Evolutionary conservation across 257 asterid genomes (phyloP).

Genomic region (Nicotiana paniculata): DNA sequence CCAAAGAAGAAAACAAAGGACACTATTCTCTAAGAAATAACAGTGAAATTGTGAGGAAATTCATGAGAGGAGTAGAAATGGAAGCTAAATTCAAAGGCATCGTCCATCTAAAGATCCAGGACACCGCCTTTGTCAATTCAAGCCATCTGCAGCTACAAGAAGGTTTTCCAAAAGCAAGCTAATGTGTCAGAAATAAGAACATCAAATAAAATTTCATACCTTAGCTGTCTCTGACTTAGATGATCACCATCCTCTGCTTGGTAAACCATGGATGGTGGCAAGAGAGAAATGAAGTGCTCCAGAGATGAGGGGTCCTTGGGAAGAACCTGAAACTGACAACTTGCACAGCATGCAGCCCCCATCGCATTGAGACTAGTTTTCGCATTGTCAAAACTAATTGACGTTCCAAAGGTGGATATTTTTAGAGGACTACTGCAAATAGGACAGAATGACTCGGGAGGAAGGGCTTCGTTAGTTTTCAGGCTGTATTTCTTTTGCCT

Average conservation of each 20-base stretch:
- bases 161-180: background rate
- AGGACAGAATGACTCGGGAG: conserved; percentile 63
- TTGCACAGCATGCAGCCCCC: conserved; percentile 42
- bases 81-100: background rate
- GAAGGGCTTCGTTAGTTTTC: conserved; percentile 50
- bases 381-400: conserved; percentile 19
- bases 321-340: conserved; percentile 89
- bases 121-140: background rate
- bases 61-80: background rate
- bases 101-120: background rate
- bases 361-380: conserved; percentile 22
- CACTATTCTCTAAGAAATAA: no score
- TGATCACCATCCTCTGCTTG: conserved; percentile 16
- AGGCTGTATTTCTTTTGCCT: conserved; percentile 83
- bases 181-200: background rate
- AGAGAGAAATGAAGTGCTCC: conserved; percentile 49
- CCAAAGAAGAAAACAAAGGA: background rate
- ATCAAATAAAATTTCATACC: conserved; percentile 30
- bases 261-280: conserved; percentile 49
- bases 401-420: conserved; percentile 23
- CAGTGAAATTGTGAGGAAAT: background rate
- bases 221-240: conserved; percentile 26
- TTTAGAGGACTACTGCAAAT: conserved; percentile 80
- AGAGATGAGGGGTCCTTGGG: conserved; percentile 54
- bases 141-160: background rate